These are phyloP conservation scores for Myriosclerotinia scirpicola DNA, from an alignment of 2,329 filamentous ascomycete species.

Conservation along the genomic window DNA sequence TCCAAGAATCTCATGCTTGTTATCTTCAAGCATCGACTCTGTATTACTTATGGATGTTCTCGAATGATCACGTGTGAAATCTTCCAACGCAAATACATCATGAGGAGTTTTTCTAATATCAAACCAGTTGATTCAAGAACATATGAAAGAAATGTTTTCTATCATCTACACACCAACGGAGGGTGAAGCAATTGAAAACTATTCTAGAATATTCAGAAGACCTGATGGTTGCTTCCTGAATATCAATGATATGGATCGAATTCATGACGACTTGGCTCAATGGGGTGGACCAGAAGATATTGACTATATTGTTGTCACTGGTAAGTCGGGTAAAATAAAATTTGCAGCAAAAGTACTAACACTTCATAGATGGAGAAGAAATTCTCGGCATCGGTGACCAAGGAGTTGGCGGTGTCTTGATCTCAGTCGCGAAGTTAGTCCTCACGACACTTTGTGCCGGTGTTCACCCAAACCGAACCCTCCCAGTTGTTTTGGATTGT, in stretches of 20 bases:
- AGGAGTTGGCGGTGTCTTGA: slow-evolving; percentile 80
- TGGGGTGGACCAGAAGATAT: slow-evolving; percentile 73
- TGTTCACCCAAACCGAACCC: slow-evolving; percentile 73
- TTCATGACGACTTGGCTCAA: slow-evolving; percentile 65
- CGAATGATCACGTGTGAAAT: not conserved
- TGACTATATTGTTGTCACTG: slow-evolving; percentile 85
- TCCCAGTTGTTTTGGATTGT: slow-evolving; percentile 82
- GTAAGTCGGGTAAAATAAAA: slow-evolving; percentile 52
- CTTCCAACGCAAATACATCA: not conserved
- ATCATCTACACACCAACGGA: slow-evolving; percentile 92
- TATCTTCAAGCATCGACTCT: not conserved
- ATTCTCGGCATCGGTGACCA: slow-evolving; percentile 90
- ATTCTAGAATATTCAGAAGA: slow-evolving; percentile 72
- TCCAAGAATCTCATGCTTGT: not conserved
- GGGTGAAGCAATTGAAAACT: slow-evolving; percentile 83
- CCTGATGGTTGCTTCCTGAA: slow-evolving; percentile 82
- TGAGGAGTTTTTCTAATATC: not conserved
- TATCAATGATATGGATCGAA: slow-evolving; percentile 64
- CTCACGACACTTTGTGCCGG: slow-evolving; percentile 85
- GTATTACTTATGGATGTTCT: not conserved
- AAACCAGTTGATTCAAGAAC: slow-evolving; percentile 66
- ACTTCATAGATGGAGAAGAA: slow-evolving; percentile 55
- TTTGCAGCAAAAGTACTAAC: slow-evolving; percentile 26
- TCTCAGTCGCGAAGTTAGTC: slow-evolving; percentile 79
- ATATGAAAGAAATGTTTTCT: slow-evolving; percentile 84